phyloP scores from a whole-genome alignment of 441 rosid species.

The Brassica balearica region DNA sequence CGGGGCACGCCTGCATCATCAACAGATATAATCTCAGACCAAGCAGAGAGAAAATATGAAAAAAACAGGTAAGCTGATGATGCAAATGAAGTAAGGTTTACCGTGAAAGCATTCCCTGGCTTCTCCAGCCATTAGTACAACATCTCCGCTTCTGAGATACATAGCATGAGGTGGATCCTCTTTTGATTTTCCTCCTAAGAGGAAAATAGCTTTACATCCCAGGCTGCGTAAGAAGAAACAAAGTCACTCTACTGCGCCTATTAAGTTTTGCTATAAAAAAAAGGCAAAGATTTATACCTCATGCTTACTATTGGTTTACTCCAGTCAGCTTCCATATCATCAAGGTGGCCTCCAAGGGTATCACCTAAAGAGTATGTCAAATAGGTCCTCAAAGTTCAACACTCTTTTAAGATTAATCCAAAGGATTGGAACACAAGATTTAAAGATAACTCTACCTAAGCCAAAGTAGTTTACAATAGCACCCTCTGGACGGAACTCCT shows the following conservation, averaged over 20 bases:
- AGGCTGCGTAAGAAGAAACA: conserved; percentile 51
- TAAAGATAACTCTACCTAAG: conserved; percentile 51
- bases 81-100: conserved; percentile 43
- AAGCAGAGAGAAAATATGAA: conserved; percentile 5
- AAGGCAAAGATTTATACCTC: conserved; percentile 55
- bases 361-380: conserved; percentile 56
- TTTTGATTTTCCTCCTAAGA: conserved; percentile 84
- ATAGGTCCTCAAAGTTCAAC: conserved; percentile 11
- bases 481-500: conserved; percentile 87
- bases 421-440: not conserved
- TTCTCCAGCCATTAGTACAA: conserved; percentile 90
- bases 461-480: conserved; percentile 93
- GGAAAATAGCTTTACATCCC: conserved; percentile 97
- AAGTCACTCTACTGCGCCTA: not conserved
- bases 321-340: conserved; percentile 98
- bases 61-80: not conserved
- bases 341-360: conserved; percentile 94
- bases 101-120: conserved; percentile 97
- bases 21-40: conserved; percentile 12
- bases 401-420: not conserved
- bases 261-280: not conserved
- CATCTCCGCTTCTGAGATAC: conserved; percentile 96
- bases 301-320: conserved; percentile 94
- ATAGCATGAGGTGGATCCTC: conserved; percentile 80
- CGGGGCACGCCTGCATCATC: conserved; percentile 76